Conservation (phyloP, 148 eudicot species). For the Fagopyrum esculentum region DNA sequence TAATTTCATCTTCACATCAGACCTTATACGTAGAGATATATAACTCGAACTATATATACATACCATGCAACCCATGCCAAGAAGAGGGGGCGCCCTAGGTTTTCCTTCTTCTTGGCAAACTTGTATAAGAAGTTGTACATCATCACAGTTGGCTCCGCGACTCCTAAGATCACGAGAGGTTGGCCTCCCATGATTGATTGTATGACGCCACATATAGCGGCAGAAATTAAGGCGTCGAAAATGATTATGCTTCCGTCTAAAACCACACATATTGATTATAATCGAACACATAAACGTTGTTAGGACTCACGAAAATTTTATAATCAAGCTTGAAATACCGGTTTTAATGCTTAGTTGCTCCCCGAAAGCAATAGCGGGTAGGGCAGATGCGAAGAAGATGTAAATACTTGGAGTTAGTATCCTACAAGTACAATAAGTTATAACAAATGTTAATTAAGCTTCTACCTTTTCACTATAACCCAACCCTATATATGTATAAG, state of each 20-base stretch:
- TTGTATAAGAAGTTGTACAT: conserved; percentile 48
- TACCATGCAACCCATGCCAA: conserved; percentile 53
- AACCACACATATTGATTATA: background rate
- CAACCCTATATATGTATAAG: background rate
- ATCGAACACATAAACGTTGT: background rate
- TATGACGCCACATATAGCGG: conserved; percentile 49
- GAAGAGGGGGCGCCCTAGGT: conserved; percentile 27
- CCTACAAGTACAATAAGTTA: conserved; percentile 20
- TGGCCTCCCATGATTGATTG: conserved; percentile 49
- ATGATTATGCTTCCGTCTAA: conserved; percentile 35
- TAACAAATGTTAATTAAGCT: background rate
- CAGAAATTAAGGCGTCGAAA: conserved; percentile 39
- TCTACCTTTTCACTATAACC: too few relatives aligned
- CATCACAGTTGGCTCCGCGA: conserved; percentile 53
- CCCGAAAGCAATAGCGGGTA: conserved; percentile 58
- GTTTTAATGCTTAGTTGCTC: conserved; percentile 47
- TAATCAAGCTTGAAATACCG: conserved; percentile 19
- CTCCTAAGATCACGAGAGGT: conserved; percentile 47
- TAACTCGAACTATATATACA: background rate
- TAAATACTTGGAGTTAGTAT: conserved; percentile 42
- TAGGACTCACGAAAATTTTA: background rate
- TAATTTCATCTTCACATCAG: too few relatives aligned
- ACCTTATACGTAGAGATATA: background rate
- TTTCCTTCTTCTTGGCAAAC: conserved; percentile 25
- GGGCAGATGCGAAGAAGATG: conserved; percentile 57